Conservation (phyloP, 2,329 filamentous ascomycete species). For the Cytospora piceicola region DNA sequence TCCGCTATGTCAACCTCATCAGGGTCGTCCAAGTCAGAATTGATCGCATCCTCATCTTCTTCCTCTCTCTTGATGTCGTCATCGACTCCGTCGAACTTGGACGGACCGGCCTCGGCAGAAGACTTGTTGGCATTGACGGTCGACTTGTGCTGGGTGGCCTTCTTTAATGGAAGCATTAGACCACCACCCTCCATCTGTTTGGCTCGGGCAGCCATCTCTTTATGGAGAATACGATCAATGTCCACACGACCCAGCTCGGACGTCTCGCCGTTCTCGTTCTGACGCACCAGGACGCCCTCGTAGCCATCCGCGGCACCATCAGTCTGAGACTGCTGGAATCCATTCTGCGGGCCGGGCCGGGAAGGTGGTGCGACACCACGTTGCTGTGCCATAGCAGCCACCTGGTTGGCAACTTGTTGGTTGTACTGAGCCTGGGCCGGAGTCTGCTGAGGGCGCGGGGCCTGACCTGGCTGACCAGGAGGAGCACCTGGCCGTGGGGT, state of each 20-base stretch:
- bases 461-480: slow-evolving; percentile 32
- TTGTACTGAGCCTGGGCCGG: slow-evolving; percentile 33
- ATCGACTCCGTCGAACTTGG: slow-evolving; percentile 58
- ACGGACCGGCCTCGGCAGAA: slow-evolving; percentile 40
- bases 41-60: slow-evolving; percentile 92
- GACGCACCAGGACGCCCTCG: slow-evolving; percentile 62
- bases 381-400: slow-evolving; percentile 38
- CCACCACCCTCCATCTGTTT: slow-evolving; percentile 74
- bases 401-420: slow-evolving; percentile 41
- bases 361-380: slow-evolving; percentile 27
- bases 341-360: slow-evolving; percentile 42
- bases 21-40: slow-evolving; percentile 94
- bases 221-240: slow-evolving; percentile 71
- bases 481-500: slow-evolving; percentile 32
- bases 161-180: slow-evolving; percentile 72
- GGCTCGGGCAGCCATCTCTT: slow-evolving; percentile 67
- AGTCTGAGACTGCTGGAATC: slow-evolving; percentile 61
- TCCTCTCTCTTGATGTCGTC: slow-evolving; percentile 65
- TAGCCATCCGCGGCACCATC: slow-evolving; percentile 73
- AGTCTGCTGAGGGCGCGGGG: slow-evolving; percentile 25
- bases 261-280: slow-evolving; percentile 56
- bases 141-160: slow-evolving; percentile 50
- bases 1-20: slow-evolving; percentile 85
- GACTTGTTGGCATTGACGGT: slow-evolving; percentile 33
- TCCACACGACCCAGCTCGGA: slow-evolving; percentile 62